phyloP scores from a whole-genome alignment of 73 alveolate genomes.

The Stentor roeselii region DNA sequence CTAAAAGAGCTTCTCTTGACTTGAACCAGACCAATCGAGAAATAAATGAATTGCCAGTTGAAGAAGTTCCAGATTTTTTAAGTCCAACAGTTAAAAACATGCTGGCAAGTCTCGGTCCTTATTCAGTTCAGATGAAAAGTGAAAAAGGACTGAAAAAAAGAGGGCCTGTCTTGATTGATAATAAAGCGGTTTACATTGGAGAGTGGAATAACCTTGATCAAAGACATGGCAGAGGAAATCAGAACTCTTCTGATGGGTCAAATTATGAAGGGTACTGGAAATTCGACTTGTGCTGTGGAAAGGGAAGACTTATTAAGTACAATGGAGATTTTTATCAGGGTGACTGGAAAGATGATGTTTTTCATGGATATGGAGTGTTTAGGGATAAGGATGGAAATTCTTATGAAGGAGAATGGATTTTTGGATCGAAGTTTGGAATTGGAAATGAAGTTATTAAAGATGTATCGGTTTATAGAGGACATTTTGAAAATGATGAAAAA shows the following conservation, averaged over 20 bases:
- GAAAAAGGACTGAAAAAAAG: neutral
- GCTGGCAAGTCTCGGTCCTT: neutral
- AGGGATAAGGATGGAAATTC: conserved; percentile 29
- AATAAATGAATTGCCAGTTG: neutral
- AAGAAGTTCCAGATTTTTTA: neutral
- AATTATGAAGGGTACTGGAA: conserved; percentile 43
- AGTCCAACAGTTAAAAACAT: neutral
- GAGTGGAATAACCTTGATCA: conserved; percentile 37
- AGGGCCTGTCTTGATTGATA: neutral
- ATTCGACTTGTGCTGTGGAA: conserved; percentile 30
- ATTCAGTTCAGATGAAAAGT: too few relatives aligned
- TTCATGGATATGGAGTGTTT: conserved; percentile 47
- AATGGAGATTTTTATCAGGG: conserved; percentile 65
- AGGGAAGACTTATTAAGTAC: conserved; percentile 43
- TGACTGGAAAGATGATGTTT: conserved; percentile 42
- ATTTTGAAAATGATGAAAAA: conserved; percentile 28
- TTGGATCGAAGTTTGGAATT: neutral
- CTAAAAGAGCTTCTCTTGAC: neutral
- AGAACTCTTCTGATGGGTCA: conserved; percentile 36
- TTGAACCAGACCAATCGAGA: too few relatives aligned
- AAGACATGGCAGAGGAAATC: conserved; percentile 37
- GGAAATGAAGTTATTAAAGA: neutral
- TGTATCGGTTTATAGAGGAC: conserved; percentile 49
- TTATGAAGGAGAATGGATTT: conserved; percentile 29
- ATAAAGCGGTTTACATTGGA: conserved; percentile 27